Base-by-base conservation (phyloP, 441 rosid species). In the Bocquillonia castaneifolia region DNA sequence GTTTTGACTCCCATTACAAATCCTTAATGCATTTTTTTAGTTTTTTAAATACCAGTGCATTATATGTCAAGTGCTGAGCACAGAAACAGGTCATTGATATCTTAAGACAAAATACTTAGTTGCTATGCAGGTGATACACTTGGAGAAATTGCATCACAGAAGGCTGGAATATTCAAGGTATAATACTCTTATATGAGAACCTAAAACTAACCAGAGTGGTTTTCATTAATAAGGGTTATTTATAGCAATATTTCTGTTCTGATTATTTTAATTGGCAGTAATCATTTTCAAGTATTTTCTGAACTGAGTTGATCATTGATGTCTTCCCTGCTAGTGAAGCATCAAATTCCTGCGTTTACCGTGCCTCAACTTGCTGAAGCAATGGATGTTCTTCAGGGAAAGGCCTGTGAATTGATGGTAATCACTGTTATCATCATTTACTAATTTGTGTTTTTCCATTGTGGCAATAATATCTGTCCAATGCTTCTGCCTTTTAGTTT, bases 91-190 rank as follows among this genome's bases (percentile, higher is more conserved):
- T 68, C 34, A 23, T 28, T 64, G 51, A 59, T 34, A 59, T 47
- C 53, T 63, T 62, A 69, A 66, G 71, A 63, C 20, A 51, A 9
- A 53, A 7, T 10, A 28, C 28, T 25, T 58, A 42, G 31, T 59
- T 76, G 68, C 69, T 63, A 29, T 77, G 59, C 83, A 92, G 97
- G 97, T 57, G 57, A 86, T 74, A 89, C 96, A 31, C 69, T 92
- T 60, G 80, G 82, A 74, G 59, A 84, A 71, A 92, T 92, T 73
- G 97, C 97, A 61, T 81, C 73, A 10, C 94, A 92, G 32, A 92
- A 92, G 82, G 97, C 97, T 66, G 97, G 97, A 63, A 92, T 92
- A 75, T 86, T 92, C 70, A 92, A 92, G 97, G 97, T 92, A 80
- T 70, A 57, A 63, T 71, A 67, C 66, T 76, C 69, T 42, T 44